phyloP scores from a whole-genome alignment of 352 stramenopile species.

The Phytophthora chlamydospora region DNA sequence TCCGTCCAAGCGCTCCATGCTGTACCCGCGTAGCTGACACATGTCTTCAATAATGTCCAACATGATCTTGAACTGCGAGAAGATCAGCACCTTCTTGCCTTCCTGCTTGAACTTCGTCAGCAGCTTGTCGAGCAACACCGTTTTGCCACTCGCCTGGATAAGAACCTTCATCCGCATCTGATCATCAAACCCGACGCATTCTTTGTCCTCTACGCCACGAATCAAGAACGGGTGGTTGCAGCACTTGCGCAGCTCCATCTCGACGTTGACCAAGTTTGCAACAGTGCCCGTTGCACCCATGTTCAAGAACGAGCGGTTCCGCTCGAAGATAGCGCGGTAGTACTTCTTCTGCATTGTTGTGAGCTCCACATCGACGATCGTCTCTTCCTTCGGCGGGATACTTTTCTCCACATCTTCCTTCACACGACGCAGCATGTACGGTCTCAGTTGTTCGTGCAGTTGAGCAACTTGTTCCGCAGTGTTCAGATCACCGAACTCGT shows the following conservation, averaged over 20 bases:
- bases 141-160: slow-evolving; percentile 94
- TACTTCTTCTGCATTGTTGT: slow-evolving; percentile 99
- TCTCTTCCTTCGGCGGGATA: slow-evolving; percentile 99
- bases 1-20: slow-evolving; percentile 97
- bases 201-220: slow-evolving; percentile 97
- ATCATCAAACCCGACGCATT: slow-evolving; percentile 86
- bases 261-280: slow-evolving; percentile 98
- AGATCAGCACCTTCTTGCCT: slow-evolving; percentile 99
- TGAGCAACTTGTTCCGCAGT: slow-evolving; percentile 96
- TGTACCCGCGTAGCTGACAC: slow-evolving; percentile 80
- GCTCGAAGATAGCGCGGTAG: slow-evolving; percentile 98
- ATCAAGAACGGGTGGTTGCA: slow-evolving; percentile 99
- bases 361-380: slow-evolving; percentile 99
- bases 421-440: slow-evolving; percentile 98
- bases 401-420: slow-evolving; percentile 99
- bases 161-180: slow-evolving; percentile 75
- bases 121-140: slow-evolving; percentile 99
- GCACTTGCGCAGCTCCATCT: slow-evolving; percentile 99
- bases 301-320: slow-evolving; percentile 94
- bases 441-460: slow-evolving; percentile 96
- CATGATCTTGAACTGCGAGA: slow-evolving; percentile 99
- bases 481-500: slow-evolving; percentile 96
- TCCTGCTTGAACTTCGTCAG: slow-evolving; percentile 97
- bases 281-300: slow-evolving; percentile 90
- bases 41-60: slow-evolving; percentile 95